phyloP scores from a whole-genome alignment of 202 grass and related monocot species.

The Dendrocalamus latiflorus region DNA sequence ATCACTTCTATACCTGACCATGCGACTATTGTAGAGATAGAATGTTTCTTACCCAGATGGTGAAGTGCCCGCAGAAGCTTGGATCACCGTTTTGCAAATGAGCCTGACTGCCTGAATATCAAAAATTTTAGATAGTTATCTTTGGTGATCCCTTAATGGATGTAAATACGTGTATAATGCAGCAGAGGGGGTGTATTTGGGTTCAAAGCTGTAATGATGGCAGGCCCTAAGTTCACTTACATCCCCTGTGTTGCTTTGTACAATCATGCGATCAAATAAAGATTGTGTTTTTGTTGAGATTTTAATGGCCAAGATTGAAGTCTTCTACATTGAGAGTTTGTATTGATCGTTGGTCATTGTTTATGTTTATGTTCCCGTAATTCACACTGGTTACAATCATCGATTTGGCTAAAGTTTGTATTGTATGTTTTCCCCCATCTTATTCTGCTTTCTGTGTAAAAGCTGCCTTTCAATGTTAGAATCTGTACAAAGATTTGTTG shows the following conservation, averaged over 20 bases:
- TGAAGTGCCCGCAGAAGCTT: slow-evolving; percentile 10
- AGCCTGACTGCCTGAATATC: neutral
- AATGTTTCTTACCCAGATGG: neutral
- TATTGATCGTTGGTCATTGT: neutral
- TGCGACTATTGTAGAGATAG: slow-evolving; percentile 2
- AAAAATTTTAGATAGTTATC: neutral
- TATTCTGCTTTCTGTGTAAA: slow-evolving; percentile 2
- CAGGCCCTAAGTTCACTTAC: slow-evolving; percentile 9
- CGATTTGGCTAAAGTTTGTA: neutral
- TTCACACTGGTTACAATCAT: neutral
- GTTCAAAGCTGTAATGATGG: slow-evolving; percentile 28
- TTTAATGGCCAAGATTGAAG: neutral
- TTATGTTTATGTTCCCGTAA: neutral
- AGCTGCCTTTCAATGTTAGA: too few species aligned
- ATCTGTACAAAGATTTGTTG: slow-evolving; percentile 6
- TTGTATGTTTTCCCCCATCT: neutral
- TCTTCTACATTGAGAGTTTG: neutral
- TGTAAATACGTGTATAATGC: slow-evolving; percentile 42
- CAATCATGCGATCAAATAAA: slow-evolving; percentile 32
- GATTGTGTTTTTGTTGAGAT: slow-evolving; percentile 1
- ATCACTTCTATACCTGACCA: slow-evolving; percentile 13
- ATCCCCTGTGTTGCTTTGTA: slow-evolving; percentile 10
- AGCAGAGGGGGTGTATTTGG: slow-evolving; percentile 2
- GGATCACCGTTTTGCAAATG: slow-evolving; percentile 20
- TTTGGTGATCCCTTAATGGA: slow-evolving; percentile 3